A percentile compares a stretch with the other conserved stretches of the same genome.
Evolutionary conservation across 1,284 basidiomycete genomes (phyloP).

Genomic region (Pascua sp.): DNA sequence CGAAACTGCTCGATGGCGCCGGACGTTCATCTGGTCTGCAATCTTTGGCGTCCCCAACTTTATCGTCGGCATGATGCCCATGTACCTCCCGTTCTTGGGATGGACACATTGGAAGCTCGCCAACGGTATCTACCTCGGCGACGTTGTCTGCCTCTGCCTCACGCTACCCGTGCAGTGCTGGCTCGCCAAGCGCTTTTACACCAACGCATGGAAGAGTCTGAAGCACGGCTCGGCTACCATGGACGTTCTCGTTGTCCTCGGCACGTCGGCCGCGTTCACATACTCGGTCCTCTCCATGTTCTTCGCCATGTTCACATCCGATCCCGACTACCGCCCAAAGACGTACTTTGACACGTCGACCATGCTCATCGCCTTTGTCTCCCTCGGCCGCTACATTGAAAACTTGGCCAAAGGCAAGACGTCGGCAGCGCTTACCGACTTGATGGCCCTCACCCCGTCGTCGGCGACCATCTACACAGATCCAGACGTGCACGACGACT

Average conservation of each 20-base stretch:
- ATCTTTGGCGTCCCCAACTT: slow-evolving; percentile 89
- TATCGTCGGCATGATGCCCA: slow-evolving; percentile 83
- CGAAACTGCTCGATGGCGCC: slow-evolving; percentile 85
- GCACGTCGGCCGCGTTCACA: slow-evolving; percentile 87
- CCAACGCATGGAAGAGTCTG: slow-evolving; percentile 82
- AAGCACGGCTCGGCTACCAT: slow-evolving; percentile 80
- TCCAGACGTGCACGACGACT: slow-evolving; percentile 55
- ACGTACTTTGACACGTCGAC: slow-evolving; percentile 98
- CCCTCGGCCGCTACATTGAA: slow-evolving; percentile 90
- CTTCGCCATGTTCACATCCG: slow-evolving; percentile 58
- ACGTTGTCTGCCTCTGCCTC: slow-evolving; percentile 73
- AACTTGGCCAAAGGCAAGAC: slow-evolving; percentile 97
- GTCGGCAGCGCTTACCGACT: slow-evolving; percentile 88
- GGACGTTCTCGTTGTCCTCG: slow-evolving; percentile 93
- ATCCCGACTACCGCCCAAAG: slow-evolving; percentile 68
- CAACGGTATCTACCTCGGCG: slow-evolving; percentile 74
- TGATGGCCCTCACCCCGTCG: slow-evolving; percentile 90
- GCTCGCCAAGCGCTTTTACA: slow-evolving; percentile 83
- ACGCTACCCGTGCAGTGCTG: slow-evolving; percentile 93
- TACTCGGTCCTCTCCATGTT: slow-evolving; percentile 79
- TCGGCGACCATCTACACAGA: slow-evolving; percentile 90
- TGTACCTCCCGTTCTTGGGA: slow-evolving; percentile 52
- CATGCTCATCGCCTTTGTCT: slow-evolving; percentile 97
- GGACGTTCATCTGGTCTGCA: slow-evolving; percentile 71
- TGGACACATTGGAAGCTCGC: slow-evolving; percentile 51